A percentile compares a stretch with the other conserved stretches of the same genome.
Conservation (phyloP, 2,329 filamentous ascomycete genomes). For the Aureobasidium lini region DNA sequence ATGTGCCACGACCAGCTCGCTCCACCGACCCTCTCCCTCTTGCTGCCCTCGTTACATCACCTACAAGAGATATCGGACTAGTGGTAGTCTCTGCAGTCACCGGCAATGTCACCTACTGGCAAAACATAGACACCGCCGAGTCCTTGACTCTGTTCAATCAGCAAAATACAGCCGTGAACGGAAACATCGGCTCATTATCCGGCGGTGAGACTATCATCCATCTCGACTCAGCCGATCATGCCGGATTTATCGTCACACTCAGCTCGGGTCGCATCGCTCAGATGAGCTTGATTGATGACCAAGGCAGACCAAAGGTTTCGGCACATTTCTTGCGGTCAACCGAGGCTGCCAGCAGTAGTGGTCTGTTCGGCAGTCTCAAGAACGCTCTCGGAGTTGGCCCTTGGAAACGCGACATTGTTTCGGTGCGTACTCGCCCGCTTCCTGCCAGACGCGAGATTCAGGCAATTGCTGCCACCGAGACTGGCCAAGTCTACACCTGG, state of each 20-base stretch:
- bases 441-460: constrained; percentile 74
- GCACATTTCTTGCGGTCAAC: constrained; percentile 67
- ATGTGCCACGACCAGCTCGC: constrained; percentile 65
- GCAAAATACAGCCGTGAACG: constrained; percentile 71
- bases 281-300: constrained; percentile 74
- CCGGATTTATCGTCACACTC: constrained; percentile 78
- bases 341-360: constrained; percentile 48
- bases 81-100: constrained; percentile 76
- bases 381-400: constrained; percentile 64
- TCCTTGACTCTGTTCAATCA: constrained; percentile 77
- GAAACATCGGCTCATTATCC: constrained; percentile 62
- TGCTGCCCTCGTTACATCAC: constrained; percentile 73
- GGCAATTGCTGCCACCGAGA: constrained; percentile 68
- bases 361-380: constrained; percentile 75
- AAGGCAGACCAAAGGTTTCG: constrained; percentile 75
- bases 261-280: constrained; percentile 83
- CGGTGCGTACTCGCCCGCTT: constrained; percentile 66
- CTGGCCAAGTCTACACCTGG: constrained; percentile 77
- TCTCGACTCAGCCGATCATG: constrained; percentile 75
- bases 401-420: constrained; percentile 69
- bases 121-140: constrained; percentile 83
- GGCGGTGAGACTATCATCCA: constrained; percentile 71
- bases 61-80: constrained; percentile 70
- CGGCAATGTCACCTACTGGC: constrained; percentile 89
- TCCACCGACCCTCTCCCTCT: constrained; percentile 67